Conservation (phyloP, 2,329 filamentous ascomycete species). For the Fusarium verrucosum region DNA sequence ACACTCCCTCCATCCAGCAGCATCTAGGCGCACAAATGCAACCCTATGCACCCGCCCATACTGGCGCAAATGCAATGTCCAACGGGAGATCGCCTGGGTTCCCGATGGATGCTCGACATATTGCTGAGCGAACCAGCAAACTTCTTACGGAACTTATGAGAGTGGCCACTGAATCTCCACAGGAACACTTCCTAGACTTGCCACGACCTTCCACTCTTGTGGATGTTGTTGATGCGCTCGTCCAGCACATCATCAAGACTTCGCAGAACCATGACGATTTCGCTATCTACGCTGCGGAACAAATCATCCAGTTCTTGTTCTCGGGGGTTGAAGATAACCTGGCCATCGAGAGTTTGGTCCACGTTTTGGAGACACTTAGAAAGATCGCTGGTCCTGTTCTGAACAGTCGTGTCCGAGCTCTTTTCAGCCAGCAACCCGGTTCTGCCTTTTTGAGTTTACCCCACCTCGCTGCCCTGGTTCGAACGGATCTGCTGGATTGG, state of each 20-base stretch:
- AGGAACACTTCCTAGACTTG: constrained; percentile 69
- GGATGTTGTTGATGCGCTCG: constrained; percentile 70
- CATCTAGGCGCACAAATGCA: constrained; percentile 61
- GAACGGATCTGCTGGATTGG: constrained; percentile 70
- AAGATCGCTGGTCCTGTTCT: constrained; percentile 66
- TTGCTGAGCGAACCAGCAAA: constrained; percentile 67
- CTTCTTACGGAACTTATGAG: constrained; percentile 66
- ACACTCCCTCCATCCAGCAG: constrained; percentile 66
- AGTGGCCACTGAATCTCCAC: constrained; percentile 61
- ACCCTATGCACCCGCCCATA: constrained; percentile 65
- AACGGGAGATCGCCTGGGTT: constrained; percentile 62
- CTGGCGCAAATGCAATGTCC: constrained; percentile 49
- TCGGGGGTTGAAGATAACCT: constrained; percentile 63
- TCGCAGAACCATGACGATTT: constrained; percentile 70
- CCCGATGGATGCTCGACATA: constrained; percentile 61
- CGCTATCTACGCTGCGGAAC: constrained; percentile 66
- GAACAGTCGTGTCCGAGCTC: constrained; percentile 63
- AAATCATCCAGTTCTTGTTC: constrained; percentile 67
- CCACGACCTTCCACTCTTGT: constrained; percentile 67
- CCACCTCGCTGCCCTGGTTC: constrained; percentile 65
- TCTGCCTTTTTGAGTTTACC: constrained; percentile 66
- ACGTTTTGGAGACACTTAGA: constrained; percentile 68
- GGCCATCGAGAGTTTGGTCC: constrained; percentile 68
- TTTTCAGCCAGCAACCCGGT: constrained; percentile 66
- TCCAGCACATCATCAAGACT: constrained; percentile 70